Conservation (phyloP, 2,329 filamentous ascomycete genomes). For the Rosellinia necatrix region DNA sequence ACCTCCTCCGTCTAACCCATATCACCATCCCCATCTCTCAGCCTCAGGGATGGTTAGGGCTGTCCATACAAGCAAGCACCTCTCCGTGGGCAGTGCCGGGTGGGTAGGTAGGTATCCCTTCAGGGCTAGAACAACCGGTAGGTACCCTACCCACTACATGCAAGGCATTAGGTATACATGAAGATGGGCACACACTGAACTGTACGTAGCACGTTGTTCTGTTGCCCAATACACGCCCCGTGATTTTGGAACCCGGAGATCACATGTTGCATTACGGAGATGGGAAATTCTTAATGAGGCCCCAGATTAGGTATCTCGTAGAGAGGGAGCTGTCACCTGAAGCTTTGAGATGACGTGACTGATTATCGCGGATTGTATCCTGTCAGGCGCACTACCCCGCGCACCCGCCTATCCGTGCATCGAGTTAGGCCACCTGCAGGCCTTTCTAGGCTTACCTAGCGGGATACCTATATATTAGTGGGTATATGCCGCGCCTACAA, state of each 20-base stretch:
- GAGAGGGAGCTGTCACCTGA: constrained; percentile 6
- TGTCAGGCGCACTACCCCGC: too few species aligned
- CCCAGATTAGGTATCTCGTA: background rate
- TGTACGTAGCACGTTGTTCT: constrained; percentile 9
- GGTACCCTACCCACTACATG: too few species aligned
- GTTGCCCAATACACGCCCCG: background rate
- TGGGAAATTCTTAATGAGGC: too few species aligned
- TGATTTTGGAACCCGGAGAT: constrained; percentile 12
- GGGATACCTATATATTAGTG: too few species aligned
- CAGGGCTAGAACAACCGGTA: constrained; percentile 7
- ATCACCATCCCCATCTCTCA: constrained; percentile 10
- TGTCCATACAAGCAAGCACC: background rate
- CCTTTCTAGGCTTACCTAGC: too few species aligned
- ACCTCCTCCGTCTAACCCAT: background rate
- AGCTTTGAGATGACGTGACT: constrained; percentile 15
- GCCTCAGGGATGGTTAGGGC: background rate
- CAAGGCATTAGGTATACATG: background rate
- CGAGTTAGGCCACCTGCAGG: constrained; percentile 1
- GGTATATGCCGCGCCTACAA: constrained; percentile 1
- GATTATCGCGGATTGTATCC: too few species aligned
- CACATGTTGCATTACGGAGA: constrained; percentile 13
- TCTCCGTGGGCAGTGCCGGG: too few species aligned
- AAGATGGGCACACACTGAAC: too few species aligned
- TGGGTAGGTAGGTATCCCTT: background rate
- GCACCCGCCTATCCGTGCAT: background rate